A percentile compares a stretch with the other conserved stretches of the same genome.
Evolutionary conservation across 2,329 filamentous ascomycete species (phyloP).

Genomic region (Didymella keratinophila): DNA sequence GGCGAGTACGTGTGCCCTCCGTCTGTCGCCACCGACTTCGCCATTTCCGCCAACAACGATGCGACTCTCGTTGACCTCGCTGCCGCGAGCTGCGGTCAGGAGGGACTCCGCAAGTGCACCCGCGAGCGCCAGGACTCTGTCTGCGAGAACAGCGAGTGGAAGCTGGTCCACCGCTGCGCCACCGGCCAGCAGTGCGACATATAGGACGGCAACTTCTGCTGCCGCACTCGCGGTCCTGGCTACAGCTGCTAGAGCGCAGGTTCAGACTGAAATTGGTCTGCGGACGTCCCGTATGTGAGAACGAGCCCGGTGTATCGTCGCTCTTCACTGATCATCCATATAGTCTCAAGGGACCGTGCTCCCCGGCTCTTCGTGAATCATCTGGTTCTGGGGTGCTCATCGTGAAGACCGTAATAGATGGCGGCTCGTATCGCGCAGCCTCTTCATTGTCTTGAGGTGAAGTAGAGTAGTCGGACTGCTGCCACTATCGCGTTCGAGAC

Average conservation of each 20-base stretch:
- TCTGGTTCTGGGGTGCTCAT: neutral
- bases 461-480: neutral
- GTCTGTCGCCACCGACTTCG: neutral
- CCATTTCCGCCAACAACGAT: neutral
- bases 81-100: neutral
- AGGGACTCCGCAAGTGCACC: conserved; percentile 7
- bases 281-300: neutral
- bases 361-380: neutral
- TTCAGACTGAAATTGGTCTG: no score
- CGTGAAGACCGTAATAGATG: neutral
- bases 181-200: conserved; percentile 21
- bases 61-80: neutral
- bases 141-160: conserved; percentile 3
- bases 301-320: neutral
- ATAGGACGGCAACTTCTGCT: conserved; percentile 13
- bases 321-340: neutral
- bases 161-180: conserved; percentile 21
- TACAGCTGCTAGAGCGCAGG: neutral
- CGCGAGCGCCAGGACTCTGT: conserved; percentile 5
- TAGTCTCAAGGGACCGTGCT: neutral
- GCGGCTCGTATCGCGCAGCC: neutral
- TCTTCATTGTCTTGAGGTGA: neutral
- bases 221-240: conserved; percentile 1
- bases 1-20: conserved; percentile 3
- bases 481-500: neutral